phyloP scores from a whole-genome alignment of 495 filamentous ascomycete species.

The Rhypophila decipiens region DNA sequence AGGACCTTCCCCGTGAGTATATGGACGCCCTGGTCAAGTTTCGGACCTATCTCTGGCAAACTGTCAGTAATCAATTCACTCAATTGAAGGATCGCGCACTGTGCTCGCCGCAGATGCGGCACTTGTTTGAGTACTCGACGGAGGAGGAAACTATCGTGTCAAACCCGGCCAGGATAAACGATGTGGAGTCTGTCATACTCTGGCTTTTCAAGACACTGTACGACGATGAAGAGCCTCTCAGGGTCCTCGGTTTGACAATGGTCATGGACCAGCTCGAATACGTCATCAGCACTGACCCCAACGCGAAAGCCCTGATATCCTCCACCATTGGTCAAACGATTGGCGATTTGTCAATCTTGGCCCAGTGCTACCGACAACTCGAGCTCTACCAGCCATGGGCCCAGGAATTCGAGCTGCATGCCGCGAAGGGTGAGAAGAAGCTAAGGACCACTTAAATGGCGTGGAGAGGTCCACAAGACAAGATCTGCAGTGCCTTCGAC shows the following conservation, averaged over 20 bases:
- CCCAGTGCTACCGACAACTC: conserved; percentile 35
- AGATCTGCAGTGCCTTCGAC: conserved; percentile 11
- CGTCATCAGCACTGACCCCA: conserved; percentile 29
- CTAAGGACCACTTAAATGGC: conserved; percentile 15
- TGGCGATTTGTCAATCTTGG: conserved; percentile 38
- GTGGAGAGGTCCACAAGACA: conserved; percentile 5
- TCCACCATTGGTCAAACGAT: conserved; percentile 25
- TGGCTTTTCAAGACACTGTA: conserved; percentile 27
- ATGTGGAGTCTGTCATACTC: conserved; percentile 13
- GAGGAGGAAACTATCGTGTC: not conserved
- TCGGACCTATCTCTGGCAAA: conserved; percentile 1
- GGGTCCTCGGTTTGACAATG: conserved; percentile 21
- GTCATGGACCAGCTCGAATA: conserved; percentile 42
- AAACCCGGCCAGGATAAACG: conserved; percentile 7
- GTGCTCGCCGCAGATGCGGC: conserved; percentile 33
- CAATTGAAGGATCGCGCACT: conserved; percentile 2
- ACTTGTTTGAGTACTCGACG: conserved; percentile 15
- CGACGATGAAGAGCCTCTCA: conserved; percentile 19
- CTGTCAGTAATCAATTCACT: not conserved
- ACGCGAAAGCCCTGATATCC: conserved; percentile 33
- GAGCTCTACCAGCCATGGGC: conserved; percentile 45
- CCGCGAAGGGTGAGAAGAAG: conserved; percentile 13
- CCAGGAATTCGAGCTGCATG: conserved; percentile 23
- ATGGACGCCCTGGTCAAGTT: conserved; percentile 8
- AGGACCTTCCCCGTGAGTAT: conserved; percentile 9